Conservation (phyloP, 164 flowering plant species). For the Chloranthus sessilifolius region DNA sequence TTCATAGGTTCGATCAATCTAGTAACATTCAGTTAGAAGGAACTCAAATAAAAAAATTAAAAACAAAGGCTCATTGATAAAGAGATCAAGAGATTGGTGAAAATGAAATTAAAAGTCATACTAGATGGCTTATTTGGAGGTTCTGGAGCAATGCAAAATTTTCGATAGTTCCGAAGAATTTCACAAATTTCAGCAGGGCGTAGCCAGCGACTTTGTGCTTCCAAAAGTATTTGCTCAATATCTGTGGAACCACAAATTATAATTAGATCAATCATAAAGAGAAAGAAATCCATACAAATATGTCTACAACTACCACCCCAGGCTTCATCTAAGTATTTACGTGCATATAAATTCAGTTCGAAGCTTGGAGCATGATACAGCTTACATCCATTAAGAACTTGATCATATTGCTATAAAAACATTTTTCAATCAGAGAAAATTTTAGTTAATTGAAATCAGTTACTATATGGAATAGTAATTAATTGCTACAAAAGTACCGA, state of each 20-base stretch:
- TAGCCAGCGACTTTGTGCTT: slow-evolving; percentile 84
- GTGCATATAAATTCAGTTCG: too few species aligned
- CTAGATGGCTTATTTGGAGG: slow-evolving; percentile 82
- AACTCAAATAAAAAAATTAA: not conserved
- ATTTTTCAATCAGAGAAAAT: too few species aligned
- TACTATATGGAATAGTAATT: too few species aligned
- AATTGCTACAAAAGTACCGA: too few species aligned
- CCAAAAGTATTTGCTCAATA: slow-evolving; percentile 63
- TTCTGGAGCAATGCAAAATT: slow-evolving; percentile 68
- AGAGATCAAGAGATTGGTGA: not conserved
- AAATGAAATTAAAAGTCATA: slow-evolving; percentile 29
- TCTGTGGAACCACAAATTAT: slow-evolving; percentile 35
- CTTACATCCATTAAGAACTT: too few species aligned
- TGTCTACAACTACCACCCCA: too few species aligned
- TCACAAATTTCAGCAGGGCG: slow-evolving; percentile 95
- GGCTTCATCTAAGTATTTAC: too few species aligned
- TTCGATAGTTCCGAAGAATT: slow-evolving; percentile 66
- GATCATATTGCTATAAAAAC: too few species aligned
- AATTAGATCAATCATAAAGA: not conserved
- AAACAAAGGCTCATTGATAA: too few species aligned
- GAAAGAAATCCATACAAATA: too few species aligned
- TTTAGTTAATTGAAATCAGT: too few species aligned
- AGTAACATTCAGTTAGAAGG: not conserved
- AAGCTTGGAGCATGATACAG: too few species aligned
- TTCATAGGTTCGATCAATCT: not conserved